Base-by-base conservation (phyloP, 257 asterid genomes). In the Solanum clarkiae region DNA sequence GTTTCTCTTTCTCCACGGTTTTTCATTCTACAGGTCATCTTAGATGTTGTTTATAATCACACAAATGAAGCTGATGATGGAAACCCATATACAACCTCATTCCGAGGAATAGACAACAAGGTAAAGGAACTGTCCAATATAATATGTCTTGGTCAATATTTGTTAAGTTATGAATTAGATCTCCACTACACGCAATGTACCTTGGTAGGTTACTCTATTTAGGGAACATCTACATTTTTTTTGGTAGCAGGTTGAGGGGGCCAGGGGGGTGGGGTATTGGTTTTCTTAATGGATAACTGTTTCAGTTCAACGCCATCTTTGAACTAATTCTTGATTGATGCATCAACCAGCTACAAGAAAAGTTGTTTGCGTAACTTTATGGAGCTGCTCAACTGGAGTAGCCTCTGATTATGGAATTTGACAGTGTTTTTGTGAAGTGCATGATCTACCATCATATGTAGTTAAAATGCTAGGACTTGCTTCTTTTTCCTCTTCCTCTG, bases 31-130 rank as follows among this genome's bases (percentile, higher is more conserved):
- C 92, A 96, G 99, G 97, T 96, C 88, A 96, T 96, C 88, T 85
- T 96, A 88, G 99, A 96, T 91, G 99, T 95, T 89, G 99, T 95
- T 77, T 96, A 95, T 87, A 96, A 96, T 86, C 99, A 96, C 86
- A 96, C 98, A 53, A 96, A 96, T 87, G 99, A 96, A 90, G 97
- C 98, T 86, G 98, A 93, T 89, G 99, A 95, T 66, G 83, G 89
- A 82, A 84, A 94, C 88, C 99, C 99, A 22, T 96, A 94, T 84
- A 92, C 95, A 65, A 96, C 99, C 80, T 96, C 98, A 85, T 96
- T 96, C 84, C 98, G 99, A 89, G 99, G 98, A 87, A 94, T 96
- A 87, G 99, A 96, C 92, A 93, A 95, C 96, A 95, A 96, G 99
- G 99, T 96, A 90, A 93, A 66, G 63, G 82, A 85, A 47, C 59